Percentiles rank a stretch among this genome's conserved stretches.
phyloP scores from a whole-genome alignment of 495 filamentous ascomycete genomes.

The Hyaloscypha finlandica region DNA sequence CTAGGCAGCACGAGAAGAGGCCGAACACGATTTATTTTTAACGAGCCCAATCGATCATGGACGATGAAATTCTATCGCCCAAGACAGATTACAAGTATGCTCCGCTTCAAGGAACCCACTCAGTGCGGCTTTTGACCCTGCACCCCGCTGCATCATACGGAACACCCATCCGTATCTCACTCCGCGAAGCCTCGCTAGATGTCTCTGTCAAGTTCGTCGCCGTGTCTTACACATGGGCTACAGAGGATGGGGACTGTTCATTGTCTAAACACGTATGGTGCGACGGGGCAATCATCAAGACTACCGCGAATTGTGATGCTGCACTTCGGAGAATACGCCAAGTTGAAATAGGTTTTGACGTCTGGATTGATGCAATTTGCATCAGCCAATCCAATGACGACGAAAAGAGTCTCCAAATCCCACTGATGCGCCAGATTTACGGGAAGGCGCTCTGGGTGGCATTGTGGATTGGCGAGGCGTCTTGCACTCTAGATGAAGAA shows the following conservation, averaged over 20 bases:
- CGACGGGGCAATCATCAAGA: background rate
- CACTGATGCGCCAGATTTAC: constrained; percentile 1
- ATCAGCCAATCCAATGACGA: background rate
- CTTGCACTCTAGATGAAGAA: constrained; percentile 3
- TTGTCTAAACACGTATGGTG: background rate
- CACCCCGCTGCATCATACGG: background rate
- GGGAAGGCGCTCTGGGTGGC: background rate
- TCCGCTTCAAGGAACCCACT: background rate
- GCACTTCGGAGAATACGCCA: background rate
- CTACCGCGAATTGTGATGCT: background rate
- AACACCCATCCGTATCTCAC: background rate
- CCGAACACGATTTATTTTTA: background rate
- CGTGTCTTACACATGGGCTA: background rate
- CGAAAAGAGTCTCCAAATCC: background rate
- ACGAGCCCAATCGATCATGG: background rate
- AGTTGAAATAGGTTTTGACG: background rate
- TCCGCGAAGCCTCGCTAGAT: background rate
- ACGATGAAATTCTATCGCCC: background rate
- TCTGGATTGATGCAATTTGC: constrained; percentile 1
- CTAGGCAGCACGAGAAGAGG: background rate
- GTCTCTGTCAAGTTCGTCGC: background rate
- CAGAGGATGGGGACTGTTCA: background rate
- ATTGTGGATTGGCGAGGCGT: background rate
- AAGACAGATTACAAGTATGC: background rate
- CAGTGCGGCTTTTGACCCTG: background rate